phyloP scores from a whole-genome alignment of 1,284 basidiomycete species.

The Moesziomyces globuligerus region DNA sequence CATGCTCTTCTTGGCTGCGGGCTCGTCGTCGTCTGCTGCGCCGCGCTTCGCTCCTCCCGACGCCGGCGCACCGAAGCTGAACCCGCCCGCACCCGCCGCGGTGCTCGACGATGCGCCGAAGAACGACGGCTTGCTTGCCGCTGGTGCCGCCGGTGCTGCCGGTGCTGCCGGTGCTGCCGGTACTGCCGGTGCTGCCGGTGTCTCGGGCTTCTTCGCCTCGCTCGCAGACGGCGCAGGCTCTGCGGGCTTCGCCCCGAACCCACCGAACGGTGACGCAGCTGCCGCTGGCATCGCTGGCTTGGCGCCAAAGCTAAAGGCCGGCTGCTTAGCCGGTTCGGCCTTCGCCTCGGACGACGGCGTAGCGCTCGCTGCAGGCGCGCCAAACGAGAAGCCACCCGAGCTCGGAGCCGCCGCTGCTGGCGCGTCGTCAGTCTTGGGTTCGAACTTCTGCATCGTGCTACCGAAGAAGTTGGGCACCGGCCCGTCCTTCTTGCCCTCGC shows the following conservation, averaged over 20 bases:
- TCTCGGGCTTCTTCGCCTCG: too few species aligned
- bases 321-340: slow-evolving; percentile 2
- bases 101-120: slow-evolving; percentile 31
- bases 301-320: slow-evolving; percentile 35
- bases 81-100: slow-evolving; percentile 9
- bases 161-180: too few species aligned
- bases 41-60: slow-evolving; percentile 24
- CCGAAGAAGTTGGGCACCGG: slow-evolving; percentile 62
- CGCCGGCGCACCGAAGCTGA: slow-evolving; percentile 44
- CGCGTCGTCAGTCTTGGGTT: slow-evolving; percentile 17
- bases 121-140: slow-evolving; percentile 30
- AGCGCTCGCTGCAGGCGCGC: slow-evolving; percentile 5
- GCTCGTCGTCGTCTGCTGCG: slow-evolving; percentile 27
- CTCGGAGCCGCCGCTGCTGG: slow-evolving; percentile 8
- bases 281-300: slow-evolving; percentile 10
- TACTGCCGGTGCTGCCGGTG: too few species aligned
- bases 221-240: background rate
- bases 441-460: slow-evolving; percentile 46
- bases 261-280: slow-evolving; percentile 4
- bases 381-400: slow-evolving; percentile 12
- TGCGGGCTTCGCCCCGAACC: slow-evolving; percentile 16
- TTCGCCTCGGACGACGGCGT: background rate
- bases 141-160: slow-evolving; percentile 3
- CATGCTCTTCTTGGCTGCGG: slow-evolving; percentile 37
- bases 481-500: slow-evolving; percentile 53